Evolutionary conservation across 2,329 filamentous ascomycete species (phyloP), one percentile per base, ranked within the genome.

Genomic region (Penicillium sp.): DNA sequence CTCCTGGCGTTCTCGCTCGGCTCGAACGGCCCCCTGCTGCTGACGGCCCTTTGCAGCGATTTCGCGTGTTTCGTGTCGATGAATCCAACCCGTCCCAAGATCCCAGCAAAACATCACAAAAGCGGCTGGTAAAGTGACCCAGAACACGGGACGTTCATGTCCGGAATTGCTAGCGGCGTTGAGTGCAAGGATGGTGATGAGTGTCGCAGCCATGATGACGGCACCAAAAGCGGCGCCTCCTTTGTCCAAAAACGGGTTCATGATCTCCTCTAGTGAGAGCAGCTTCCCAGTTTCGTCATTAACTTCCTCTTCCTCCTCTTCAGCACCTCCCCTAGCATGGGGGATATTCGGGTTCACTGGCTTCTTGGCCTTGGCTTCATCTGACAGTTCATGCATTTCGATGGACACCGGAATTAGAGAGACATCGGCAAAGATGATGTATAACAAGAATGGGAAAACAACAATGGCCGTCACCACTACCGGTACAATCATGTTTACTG

Each of bases 291-390:
- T 70, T 23, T 84, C 80, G 7, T 78, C 71, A 24, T 78, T 73
- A 7, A 68, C 59, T 4, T 75, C 72, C 7, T 82, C 80, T 44
- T 81, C 74, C 37, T 83, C 80, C 7, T 83, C 80, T 4, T 81
- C 80, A 0, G 78, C 75, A 2, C 69, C 76, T n/a, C 81, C 81
- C 54, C 84, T 76, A 1, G 83, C 82, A 49, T 84, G 74, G 0
- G 87, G 88, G 42, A 90, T 90, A 54, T 90, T 90, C 0, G 87
- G 87, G 47, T 90, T 90, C 6, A 88, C 80, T 0, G 87, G 86
- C 17, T 79, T 78, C 54, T 76, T 81, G 2, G 67, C 71, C 58
- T 73, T 81, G 4, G 75, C 76, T 49, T 84, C 83, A 4, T 82
- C 80, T 0, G 85, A 79, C 0, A 90, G 77, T 52, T 87, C 80